Conservation (phyloP, 805 yeast species). For the Jamesozyma rosinii region DNA sequence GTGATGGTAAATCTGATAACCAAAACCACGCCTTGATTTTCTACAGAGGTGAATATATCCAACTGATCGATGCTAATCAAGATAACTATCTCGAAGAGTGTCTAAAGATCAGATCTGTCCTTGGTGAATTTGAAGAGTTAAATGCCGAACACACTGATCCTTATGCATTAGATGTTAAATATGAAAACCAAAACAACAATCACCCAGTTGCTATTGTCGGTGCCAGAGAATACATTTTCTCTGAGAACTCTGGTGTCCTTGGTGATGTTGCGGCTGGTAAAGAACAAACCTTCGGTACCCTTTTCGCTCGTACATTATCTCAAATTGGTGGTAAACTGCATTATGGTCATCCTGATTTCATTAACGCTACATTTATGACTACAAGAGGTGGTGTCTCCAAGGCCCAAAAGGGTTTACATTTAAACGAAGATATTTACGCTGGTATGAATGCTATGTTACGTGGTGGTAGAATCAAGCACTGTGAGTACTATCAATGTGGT, state of each 20-base stretch:
- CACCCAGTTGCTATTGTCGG: constrained; percentile 92
- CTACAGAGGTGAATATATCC: constrained; percentile 88
- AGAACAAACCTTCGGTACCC: constrained; percentile 93
- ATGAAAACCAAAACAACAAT: constrained; percentile 41
- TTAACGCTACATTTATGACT: constrained; percentile 83
- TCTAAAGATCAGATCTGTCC: constrained; percentile 73
- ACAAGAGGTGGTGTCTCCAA: constrained; percentile 94
- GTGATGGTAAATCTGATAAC: constrained; percentile 94
- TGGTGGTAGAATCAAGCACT: constrained; percentile 90
- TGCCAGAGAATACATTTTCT: constrained; percentile 89
- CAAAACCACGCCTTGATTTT: constrained; percentile 82
- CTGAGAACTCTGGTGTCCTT: constrained; percentile 82
- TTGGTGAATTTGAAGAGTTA: constrained; percentile 85
- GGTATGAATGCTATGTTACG: constrained; percentile 85
- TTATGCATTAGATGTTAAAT: constrained; percentile 49
- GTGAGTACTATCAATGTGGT: constrained; percentile 94
- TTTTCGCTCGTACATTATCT: constrained; percentile 86
- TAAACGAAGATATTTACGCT: constrained; percentile 92
- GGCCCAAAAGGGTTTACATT: constrained; percentile 87
- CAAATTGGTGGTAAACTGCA: constrained; percentile 91
- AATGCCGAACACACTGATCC: constrained; percentile 43
- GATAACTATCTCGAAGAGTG: constrained; percentile 94
- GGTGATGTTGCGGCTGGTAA: constrained; percentile 97
- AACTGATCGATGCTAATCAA: constrained; percentile 91
- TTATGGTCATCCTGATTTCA: constrained; percentile 94